A percentile compares a stretch with the other conserved stretches of the same genome.
phyloP scores from a whole-genome alignment of 2,329 filamentous ascomycete species.

The Graphium sp. region DNA sequence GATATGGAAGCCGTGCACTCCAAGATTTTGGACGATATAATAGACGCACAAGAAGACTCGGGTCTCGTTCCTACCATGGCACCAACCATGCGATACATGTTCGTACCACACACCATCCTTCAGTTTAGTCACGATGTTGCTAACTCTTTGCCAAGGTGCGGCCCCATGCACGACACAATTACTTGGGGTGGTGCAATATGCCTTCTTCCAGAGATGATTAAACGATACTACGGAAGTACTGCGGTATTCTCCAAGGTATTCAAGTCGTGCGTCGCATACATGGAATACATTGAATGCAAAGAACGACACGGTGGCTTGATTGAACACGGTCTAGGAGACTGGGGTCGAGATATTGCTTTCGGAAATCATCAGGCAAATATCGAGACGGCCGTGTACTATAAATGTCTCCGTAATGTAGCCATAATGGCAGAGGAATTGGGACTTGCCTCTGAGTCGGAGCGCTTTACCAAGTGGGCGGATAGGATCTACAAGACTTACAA shows the following conservation, averaged over 20 bases:
- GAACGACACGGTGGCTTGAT: constrained; percentile 21
- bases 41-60: constrained; percentile 23
- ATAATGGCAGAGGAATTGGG: constrained; percentile 17
- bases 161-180: constrained; percentile 26
- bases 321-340: constrained; percentile 23
- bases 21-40: constrained; percentile 27
- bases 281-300: constrained; percentile 21
- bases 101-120: too few species aligned
- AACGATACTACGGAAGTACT: constrained; percentile 20
- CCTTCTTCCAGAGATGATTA: constrained; percentile 18
- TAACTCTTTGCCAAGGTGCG: constrained; percentile 14
- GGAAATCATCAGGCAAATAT: constrained; percentile 26
- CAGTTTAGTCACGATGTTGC: too few species aligned
- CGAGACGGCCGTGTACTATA: constrained; percentile 23
- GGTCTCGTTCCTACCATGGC: constrained; percentile 28
- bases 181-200: constrained; percentile 22
- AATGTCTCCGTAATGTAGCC: constrained; percentile 17
- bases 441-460: constrained; percentile 9
- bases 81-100: constrained; percentile 25
- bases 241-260: constrained; percentile 18
- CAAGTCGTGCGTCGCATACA: constrained; percentile 17
- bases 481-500: constrained; percentile 16
- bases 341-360: constrained; percentile 22
- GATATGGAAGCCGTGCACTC: constrained; percentile 27
- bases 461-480: constrained; percentile 11